Conservation (phyloP, 2,329 filamentous ascomycete genomes). For the Penicillium occitanis region DNA sequence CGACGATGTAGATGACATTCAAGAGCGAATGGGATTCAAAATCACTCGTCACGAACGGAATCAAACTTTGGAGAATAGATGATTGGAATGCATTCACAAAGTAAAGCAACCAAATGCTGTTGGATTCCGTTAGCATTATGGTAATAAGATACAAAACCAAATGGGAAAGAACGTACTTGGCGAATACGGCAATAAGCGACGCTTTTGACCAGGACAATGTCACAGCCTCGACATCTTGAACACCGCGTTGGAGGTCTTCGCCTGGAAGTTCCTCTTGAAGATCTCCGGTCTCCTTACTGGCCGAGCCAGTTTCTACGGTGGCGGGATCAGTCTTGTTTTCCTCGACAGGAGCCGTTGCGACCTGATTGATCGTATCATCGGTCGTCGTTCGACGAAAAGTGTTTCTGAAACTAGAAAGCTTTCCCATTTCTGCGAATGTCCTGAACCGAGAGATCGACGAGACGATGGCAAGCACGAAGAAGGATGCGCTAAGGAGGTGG, state of each 20-base stretch:
- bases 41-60: conserved; percentile 50
- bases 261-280: neutral
- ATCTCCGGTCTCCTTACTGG: neutral
- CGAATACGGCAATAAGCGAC: conserved; percentile 45
- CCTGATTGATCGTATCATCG: neutral
- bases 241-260: conserved; percentile 26
- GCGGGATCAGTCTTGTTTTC: neutral
- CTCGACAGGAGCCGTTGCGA: neutral
- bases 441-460: too few species aligned
- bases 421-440: conserved; percentile 1
- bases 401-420: neutral
- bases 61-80: conserved; percentile 31
- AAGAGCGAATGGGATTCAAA: conserved; percentile 54
- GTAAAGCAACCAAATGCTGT: conserved; percentile 40
- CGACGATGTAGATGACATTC: conserved; percentile 53
- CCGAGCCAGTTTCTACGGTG: neutral
- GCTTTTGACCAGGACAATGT: conserved; percentile 39
- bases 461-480: neutral
- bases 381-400: neutral
- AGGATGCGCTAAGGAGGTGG: neutral
- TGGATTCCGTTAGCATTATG: neutral
- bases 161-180: conserved; percentile 38
- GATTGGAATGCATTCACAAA: conserved; percentile 38
- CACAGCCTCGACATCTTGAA: conserved; percentile 27
- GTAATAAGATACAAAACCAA: too few species aligned